Evolutionary conservation across 139 green algal species (phyloP).

Genomic region (Picocystis salinarum): DNA sequence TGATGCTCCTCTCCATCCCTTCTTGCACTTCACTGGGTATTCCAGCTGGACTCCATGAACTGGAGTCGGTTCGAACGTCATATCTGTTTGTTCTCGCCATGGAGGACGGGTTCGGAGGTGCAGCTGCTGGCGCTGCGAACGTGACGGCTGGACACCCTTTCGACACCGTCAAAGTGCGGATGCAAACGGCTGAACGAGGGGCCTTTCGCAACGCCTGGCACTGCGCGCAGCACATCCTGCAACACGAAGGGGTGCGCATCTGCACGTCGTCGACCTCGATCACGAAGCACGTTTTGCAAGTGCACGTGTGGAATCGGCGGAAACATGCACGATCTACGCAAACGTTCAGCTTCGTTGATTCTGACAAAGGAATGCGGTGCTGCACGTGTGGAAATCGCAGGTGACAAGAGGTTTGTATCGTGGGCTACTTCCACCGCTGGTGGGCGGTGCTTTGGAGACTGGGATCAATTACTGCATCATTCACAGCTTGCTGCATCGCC

Average conservation of each 20-base stretch:
- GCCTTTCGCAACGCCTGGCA: conserved; percentile 22
- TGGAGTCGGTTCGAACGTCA: no score
- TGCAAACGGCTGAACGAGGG: conserved; percentile 28
- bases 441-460: conserved; percentile 55
- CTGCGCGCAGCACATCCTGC: conserved; percentile 27
- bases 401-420: conserved; percentile 16
- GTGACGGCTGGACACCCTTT: conserved; percentile 23
- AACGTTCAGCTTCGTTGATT: no score
- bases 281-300: background rate
- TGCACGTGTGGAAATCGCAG: background rate
- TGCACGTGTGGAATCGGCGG: background rate
- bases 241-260: conserved; percentile 38
- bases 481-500: conserved; percentile 3
- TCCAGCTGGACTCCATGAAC: no score
- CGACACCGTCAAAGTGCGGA: conserved; percentile 51
- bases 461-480: conserved; percentile 44
- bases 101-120: no score
- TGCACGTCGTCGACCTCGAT: background rate
- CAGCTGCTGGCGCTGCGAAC: conserved; percentile 12
- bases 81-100: no score
- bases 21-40: no score
- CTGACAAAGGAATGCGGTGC: background rate
- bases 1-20: no score
- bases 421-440: conserved; percentile 38
- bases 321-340: no score